A percentile compares a stretch with the other conserved stretches of the same genome.
Conservation (phyloP, 2,329 filamentous ascomycete genomes). For the Elsinoe australis region DNA sequence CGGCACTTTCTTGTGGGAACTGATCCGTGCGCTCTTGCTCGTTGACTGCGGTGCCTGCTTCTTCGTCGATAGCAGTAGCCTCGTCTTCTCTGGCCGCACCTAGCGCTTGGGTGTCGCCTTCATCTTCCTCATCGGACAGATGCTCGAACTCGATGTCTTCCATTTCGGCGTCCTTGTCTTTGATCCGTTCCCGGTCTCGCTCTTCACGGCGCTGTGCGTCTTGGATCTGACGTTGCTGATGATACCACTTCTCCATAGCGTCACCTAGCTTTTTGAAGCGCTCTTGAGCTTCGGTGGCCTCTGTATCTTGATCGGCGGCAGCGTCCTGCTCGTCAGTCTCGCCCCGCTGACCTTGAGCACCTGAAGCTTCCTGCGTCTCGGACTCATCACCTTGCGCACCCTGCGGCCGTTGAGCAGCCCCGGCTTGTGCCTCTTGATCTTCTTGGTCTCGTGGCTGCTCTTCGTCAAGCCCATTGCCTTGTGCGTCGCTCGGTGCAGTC, state of each 20-base stretch:
- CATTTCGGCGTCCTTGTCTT: constrained; percentile 58
- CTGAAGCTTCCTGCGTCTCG: constrained; percentile 37
- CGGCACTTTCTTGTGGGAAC: constrained; percentile 24
- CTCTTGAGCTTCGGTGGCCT: constrained; percentile 35
- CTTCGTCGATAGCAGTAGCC: constrained; percentile 74
- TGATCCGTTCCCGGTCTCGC: constrained; percentile 46
- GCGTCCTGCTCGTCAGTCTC: constrained; percentile 17
- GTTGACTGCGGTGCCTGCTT: constrained; percentile 72
- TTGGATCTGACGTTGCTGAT: constrained; percentile 72
- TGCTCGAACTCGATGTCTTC: constrained; percentile 81
- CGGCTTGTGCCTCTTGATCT: constrained; percentile 40
- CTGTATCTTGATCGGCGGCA: constrained; percentile 15
- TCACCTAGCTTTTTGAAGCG: constrained; percentile 94
- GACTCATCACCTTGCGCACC: constrained; percentile 59
- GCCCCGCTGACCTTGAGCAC: constrained; percentile 20
- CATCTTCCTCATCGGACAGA: constrained; percentile 70
- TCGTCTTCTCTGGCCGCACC: constrained; percentile 84
- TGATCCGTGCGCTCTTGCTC: constrained; percentile 36
- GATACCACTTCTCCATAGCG: constrained; percentile 85
- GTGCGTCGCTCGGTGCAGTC: constrained; percentile 20
- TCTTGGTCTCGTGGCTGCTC: constrained; percentile 55
- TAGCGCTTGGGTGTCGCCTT: constrained; percentile 83
- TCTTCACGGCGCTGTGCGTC: constrained; percentile 27
- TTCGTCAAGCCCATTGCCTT: constrained; percentile 53
- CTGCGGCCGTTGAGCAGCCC: constrained; percentile 54